Conservation (phyloP, 768 basidiomycete species). For the Dentipellis sp. region DNA sequence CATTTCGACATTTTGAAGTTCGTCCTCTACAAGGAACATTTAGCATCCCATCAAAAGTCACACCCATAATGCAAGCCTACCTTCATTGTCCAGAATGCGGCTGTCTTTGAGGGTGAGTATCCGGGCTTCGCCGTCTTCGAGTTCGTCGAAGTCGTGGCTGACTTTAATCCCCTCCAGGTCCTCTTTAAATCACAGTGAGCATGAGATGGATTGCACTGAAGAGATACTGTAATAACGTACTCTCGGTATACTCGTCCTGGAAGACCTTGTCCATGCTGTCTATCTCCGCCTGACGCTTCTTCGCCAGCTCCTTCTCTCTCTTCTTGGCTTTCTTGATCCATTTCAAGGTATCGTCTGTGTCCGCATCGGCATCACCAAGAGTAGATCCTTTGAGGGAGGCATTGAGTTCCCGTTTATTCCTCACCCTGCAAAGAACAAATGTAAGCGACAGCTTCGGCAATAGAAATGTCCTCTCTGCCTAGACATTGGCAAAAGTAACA, state of each 20-base stretch:
- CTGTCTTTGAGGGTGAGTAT: conserved; percentile 97
- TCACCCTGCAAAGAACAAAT: conserved; percentile 49
- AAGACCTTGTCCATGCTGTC: conserved; percentile 76
- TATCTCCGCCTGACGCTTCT: conserved; percentile 72
- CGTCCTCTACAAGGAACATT: conserved; percentile 64
- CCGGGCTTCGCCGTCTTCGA: conserved; percentile 90
- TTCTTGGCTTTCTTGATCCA: conserved; percentile 94
- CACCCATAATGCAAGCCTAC: conserved; percentile 28
- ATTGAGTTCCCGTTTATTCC: conserved; percentile 89
- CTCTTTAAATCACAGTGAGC: conserved; percentile 35
- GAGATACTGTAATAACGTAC: conserved; percentile 35
- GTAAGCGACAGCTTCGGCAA: conserved; percentile 33
- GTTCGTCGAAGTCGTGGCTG: conserved; percentile 84
- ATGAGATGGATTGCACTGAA: background rate
- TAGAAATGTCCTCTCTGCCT: conserved; percentile 22
- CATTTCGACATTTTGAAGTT: conserved; percentile 92
- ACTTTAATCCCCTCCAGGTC: conserved; percentile 94
- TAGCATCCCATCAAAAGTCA: conserved; percentile 3
- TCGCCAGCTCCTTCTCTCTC: conserved; percentile 80
- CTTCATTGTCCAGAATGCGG: conserved; percentile 92
- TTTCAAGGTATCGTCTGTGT: conserved; percentile 69
- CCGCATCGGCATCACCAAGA: conserved; percentile 79
- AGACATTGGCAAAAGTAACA: conserved; percentile 22
- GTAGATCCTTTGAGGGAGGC: conserved; percentile 87
- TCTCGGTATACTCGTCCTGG: conserved; percentile 72